These are phyloP conservation scores for Lepidium aucheri DNA, from an alignment of 345 rosid genomes.

Conservation along the genomic window DNA sequence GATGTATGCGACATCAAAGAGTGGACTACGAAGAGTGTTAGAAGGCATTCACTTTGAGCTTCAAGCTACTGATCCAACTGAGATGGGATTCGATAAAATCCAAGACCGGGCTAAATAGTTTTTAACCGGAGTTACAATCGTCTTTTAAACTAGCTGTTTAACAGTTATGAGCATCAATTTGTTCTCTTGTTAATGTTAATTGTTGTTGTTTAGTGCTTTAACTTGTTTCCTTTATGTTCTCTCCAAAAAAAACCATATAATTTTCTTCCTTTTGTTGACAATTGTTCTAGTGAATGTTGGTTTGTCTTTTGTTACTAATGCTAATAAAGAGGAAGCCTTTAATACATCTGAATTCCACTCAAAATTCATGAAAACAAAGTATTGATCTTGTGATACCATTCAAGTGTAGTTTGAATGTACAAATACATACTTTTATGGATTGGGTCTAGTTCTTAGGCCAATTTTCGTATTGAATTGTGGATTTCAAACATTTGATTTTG, in stretches of 20 bases:
- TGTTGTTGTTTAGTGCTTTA: slow-evolving; percentile 14
- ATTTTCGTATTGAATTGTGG: not conserved
- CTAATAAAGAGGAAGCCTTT: not conserved
- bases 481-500: not conserved
- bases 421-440: not conserved
- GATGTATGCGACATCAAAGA: slow-evolving; percentile 85
- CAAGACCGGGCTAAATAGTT: slow-evolving; percentile 53
- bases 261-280: not conserved
- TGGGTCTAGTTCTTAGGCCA: not conserved
- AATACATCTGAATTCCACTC: not conserved
- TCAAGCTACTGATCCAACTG: slow-evolving; percentile 92
- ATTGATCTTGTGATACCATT: not conserved
- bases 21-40: slow-evolving; percentile 68
- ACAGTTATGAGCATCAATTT: not conserved
- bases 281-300: not conserved
- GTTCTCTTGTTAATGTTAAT: not conserved
- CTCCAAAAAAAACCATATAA: too few relatives aligned
- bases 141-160: not conserved
- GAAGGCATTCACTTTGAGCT: slow-evolving; percentile 87
- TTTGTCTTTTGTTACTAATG: not conserved
- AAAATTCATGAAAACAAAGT: not conserved
- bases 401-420: not conserved
- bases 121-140: slow-evolving; percentile 20
- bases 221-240: not conserved
- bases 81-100: slow-evolving; percentile 91